Evolutionary conservation across 306 rosid species (phyloP).

Genomic region (Dicorynia guianensis): DNA sequence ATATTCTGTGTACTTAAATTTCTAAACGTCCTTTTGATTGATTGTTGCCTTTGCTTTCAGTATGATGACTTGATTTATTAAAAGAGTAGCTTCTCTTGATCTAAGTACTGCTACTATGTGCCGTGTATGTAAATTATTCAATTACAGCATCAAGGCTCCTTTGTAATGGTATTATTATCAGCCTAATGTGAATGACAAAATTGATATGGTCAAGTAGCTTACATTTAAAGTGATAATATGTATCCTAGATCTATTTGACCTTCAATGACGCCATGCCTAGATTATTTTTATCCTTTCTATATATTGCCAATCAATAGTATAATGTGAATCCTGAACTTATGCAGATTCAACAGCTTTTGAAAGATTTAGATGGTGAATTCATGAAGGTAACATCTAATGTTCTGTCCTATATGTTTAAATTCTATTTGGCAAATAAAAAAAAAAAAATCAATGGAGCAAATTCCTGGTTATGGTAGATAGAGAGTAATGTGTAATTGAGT

Average conservation of each 20-base stretch:
- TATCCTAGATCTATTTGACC: constrained; percentile 2
- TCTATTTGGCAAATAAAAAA: constrained; percentile 6
- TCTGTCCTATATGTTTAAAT: constrained; percentile 21
- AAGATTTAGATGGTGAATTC: constrained; percentile 87
- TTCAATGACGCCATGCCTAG: background rate
- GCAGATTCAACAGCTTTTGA: constrained; percentile 87
- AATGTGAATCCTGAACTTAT: constrained; percentile 38
- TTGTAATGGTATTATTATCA: background rate
- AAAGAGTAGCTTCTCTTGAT: background rate
- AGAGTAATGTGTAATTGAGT: background rate
- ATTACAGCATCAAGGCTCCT: constrained; percentile 11
- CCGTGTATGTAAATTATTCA: constrained; percentile 11
- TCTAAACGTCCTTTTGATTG: constrained; percentile 1
- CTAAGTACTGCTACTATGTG: background rate
- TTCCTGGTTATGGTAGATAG: background rate
- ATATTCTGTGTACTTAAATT: constrained; percentile 21
- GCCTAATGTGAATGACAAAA: constrained; percentile 15
- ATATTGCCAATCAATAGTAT: constrained; percentile 15
- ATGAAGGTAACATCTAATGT: constrained; percentile 61
- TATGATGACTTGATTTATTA: constrained; percentile 16
- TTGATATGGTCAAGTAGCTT: constrained; percentile 3
- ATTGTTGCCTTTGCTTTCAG: constrained; percentile 34
- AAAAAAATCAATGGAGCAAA: too few species aligned
- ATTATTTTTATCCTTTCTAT: background rate
- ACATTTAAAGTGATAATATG: constrained; percentile 16